These are phyloP conservation scores for Daldinia eschscholtzii DNA, from an alignment of 2,329 filamentous ascomycete species.

Conservation along the genomic window DNA sequence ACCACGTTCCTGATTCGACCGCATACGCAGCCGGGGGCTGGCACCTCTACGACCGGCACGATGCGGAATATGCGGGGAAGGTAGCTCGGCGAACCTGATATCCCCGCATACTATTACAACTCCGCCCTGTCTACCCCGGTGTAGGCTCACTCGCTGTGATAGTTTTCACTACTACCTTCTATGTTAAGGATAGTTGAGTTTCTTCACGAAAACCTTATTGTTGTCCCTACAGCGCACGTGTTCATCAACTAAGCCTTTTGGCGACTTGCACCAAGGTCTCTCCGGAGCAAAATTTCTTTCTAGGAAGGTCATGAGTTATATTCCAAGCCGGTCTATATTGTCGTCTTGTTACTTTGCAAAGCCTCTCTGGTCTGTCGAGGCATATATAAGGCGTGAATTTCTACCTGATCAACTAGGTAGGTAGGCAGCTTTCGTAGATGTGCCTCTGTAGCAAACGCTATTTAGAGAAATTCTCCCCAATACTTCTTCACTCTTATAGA, in stretches of 20 bases:
- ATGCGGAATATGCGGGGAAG: neutral
- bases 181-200: slow-evolving; percentile 19
- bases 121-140: neutral
- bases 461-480: neutral
- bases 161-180: slow-evolving; percentile 32
- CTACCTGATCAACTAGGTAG: neutral
- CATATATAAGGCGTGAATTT: slow-evolving; percentile 6
- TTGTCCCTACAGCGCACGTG: slow-evolving; percentile 30
- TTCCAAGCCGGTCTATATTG: slow-evolving; percentile 4
- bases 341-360: neutral
- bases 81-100: neutral
- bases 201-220: slow-evolving; percentile 11
- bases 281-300: slow-evolving; percentile 30
- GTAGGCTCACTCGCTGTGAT: slow-evolving; percentile 1
- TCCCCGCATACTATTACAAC: slow-evolving; percentile 1
- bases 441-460: neutral
- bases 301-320: slow-evolving; percentile 36
- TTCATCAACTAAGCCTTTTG: slow-evolving; percentile 9
- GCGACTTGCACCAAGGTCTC: slow-evolving; percentile 8
- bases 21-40: neutral
- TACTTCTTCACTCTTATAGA: neutral
- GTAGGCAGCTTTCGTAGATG: neutral
- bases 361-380: neutral
- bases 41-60: neutral
- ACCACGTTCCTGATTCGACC: neutral